Evolutionary conservation across 176 grass and related monocot genomes (phyloP), one percentile per base, ranked within the genome.

Genomic region (Bromus sterilis): DNA sequence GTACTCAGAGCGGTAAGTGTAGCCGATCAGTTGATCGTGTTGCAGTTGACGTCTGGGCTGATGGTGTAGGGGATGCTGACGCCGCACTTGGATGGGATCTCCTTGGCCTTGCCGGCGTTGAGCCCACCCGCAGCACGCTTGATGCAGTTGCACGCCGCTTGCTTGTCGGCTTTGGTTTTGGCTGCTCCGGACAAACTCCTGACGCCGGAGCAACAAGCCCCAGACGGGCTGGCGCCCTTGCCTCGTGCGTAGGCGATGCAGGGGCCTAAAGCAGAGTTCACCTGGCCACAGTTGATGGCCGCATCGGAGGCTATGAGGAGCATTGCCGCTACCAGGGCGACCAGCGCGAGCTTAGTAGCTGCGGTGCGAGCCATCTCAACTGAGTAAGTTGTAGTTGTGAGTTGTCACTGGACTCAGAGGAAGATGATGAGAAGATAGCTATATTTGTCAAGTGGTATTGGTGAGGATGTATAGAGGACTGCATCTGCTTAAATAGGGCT

Each of bases 11-110:
- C n/a, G n/a, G n/a, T n/a, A n/a, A n/a, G n/a, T n/a, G n/a, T n/a
- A n/a, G n/a, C n/a, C 7, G 58, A 61, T 61, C 13, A 61, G 26
- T 28, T 28, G 26, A 61, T 30, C 74, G 14, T 83, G 44, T 65
- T 75, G 56, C 87, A 89, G 60, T 89, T 59, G 7, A 71, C 71
- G 59, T 77, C 56, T n/a, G 77, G 1, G 60, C 87, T 85, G 82
- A 89, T 89, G 82, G 87, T 10, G 36, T 85, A 89, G 0, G 76
- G 76, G 59, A 89, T 4, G 44, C 29, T 85, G 61, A n/a, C n/a
- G n/a, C n/a, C n/a, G n/a, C n/a, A n/a, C n/a, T n/a, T n/a, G n/a
- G n/a, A n/a, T n/a, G n/a, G n/a, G n/a, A n/a, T n/a, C n/a, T n/a
- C n/a, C n/a, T n/a, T n/a, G n/a, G n/a, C 82, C 34, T 68, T 77